Conservation (phyloP, 2,329 filamentous ascomycete species). For the Cladosporium sp. region DNA sequence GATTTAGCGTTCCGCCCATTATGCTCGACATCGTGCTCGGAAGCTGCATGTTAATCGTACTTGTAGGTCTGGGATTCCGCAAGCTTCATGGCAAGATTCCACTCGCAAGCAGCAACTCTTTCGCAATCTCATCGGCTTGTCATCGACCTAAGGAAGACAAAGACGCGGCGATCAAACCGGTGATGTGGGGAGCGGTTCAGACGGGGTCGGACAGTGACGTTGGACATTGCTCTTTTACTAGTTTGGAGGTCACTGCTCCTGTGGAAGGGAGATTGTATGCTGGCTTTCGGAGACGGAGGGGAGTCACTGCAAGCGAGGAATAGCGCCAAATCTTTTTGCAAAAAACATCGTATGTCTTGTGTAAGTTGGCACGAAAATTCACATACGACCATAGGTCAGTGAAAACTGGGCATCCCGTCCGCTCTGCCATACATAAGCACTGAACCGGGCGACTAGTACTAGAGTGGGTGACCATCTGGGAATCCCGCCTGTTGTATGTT, state of each 20-base stretch:
- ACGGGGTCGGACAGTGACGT: slow-evolving; percentile 10
- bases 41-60: slow-evolving; percentile 6
- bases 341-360: no score
- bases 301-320: no score
- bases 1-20: slow-evolving; percentile 7
- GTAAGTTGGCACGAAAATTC: no score
- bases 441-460: no score
- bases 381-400: no score
- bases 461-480: no score
- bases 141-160: slow-evolving; percentile 17
- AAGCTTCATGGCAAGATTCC: slow-evolving; percentile 17
- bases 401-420: no score
- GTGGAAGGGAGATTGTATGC: slow-evolving; percentile 2
- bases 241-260: slow-evolving; percentile 9
- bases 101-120: slow-evolving; percentile 17
- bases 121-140: slow-evolving; percentile 20
- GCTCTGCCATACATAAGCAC: no score
- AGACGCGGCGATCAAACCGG: slow-evolving; percentile 17
- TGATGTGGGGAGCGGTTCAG: slow-evolving; percentile 20
- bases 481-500: no score
- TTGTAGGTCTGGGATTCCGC: slow-evolving; percentile 12
- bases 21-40: slow-evolving; percentile 6
- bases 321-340: no score
- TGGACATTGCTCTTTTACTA: slow-evolving; percentile 21
- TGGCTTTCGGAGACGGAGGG: neutral